Conservation (phyloP, 2,329 filamentous ascomycete genomes). For the Cryphonectria naterciae region DNA sequence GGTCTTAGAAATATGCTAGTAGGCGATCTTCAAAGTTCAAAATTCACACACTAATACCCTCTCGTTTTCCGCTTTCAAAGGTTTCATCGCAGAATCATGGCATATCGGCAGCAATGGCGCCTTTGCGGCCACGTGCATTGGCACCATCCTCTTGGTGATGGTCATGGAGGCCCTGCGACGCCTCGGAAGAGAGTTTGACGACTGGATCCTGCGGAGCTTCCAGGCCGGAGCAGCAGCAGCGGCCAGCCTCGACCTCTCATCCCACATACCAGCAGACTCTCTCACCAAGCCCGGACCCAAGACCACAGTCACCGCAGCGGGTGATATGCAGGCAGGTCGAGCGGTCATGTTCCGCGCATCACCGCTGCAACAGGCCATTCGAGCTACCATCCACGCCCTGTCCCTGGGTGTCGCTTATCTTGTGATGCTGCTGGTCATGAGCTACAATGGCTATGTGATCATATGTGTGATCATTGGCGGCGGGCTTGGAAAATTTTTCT, state of each 20-base stretch:
- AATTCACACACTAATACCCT: background rate
- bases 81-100: conserved; percentile 47
- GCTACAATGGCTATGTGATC: conserved; percentile 51
- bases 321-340: background rate
- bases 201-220: conserved; percentile 45
- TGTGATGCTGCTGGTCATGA: conserved; percentile 51
- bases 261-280: background rate
- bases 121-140: conserved; percentile 50
- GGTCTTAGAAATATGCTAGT: background rate
- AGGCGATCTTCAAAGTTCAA: background rate
- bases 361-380: conserved; percentile 45
- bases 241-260: conserved; percentile 30
- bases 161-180: conserved; percentile 46
- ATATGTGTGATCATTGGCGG: conserved; percentile 52
- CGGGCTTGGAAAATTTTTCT: conserved; percentile 57
- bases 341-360: conserved; percentile 41
- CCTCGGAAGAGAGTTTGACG: conserved; percentile 48
- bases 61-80: conserved; percentile 19
- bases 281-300: conserved; percentile 27
- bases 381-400: conserved; percentile 44
- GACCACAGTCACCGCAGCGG: conserved; percentile 25
- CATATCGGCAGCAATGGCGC: conserved; percentile 44
- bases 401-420: conserved; percentile 49
- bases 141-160: conserved; percentile 46
- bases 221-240: conserved; percentile 41